Evolutionary conservation across 2,329 filamentous ascomycete species (phyloP), one percentile per base, ranked within the genome.

Genomic region (Colletotrichum sp.): DNA sequence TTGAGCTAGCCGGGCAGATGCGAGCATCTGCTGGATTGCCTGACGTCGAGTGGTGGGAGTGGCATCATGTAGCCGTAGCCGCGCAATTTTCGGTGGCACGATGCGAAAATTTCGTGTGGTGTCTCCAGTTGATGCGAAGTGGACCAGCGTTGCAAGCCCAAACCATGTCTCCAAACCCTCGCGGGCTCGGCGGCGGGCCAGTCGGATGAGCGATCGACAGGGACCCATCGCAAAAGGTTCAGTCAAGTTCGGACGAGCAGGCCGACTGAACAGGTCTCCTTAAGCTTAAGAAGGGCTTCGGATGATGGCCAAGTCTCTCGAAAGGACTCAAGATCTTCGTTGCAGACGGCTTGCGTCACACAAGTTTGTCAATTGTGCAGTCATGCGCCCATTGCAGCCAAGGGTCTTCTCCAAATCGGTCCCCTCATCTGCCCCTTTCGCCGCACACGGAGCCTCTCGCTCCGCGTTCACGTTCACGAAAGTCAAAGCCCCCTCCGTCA

Each of bases 1-100:
- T 92, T 92, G 90, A 92, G 90, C 90, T 92, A 92, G 87, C 88
- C 88, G 86, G 88, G 88, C 88, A 66, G 67, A 74, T 60, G 59
- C 32, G 34, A 43, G 15, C 63, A 72, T 30, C 39, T 67, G 57
- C 63, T 43, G 63, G 63, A 55, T 66, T 48, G 52, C 52, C 5
- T 10, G 15, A 2, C 4, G 2, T 21, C 3, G 8, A 15, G 3
- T 2, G 4, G 10, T 18, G 16, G 9, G n/a, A 9, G 57, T 32
- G 39, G 57, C 18, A 63, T 28, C 2, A 67, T 52, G 34, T 55
- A 24, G 43, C 43, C 32, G n/a, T 16, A 7, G 18, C 16, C 43
- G n/a, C 43, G 43, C 43, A 52, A 52, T 21, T 52, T 52, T 48
- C 12, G 36, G 3, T 43, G 21, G 18, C 34, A 24, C 21, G 61